phyloP scores from a whole-genome alignment of 177 flowering plant species.

The Telopea speciosissima region DNA sequence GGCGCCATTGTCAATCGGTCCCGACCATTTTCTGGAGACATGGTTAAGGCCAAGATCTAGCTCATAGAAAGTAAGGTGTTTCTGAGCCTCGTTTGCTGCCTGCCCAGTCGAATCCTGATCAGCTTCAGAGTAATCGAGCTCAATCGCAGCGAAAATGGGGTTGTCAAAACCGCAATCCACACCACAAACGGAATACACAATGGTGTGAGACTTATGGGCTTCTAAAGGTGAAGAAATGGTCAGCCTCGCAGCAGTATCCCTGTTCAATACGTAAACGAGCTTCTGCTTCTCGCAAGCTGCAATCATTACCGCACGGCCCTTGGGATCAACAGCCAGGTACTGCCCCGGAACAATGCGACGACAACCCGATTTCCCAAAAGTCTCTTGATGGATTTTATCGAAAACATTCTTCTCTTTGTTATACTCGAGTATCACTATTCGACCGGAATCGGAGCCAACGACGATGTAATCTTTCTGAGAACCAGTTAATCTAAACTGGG shows the following conservation, averaged over 20 bases:
- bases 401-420: constrained; percentile 81
- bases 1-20: constrained; percentile 93
- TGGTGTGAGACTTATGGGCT: constrained; percentile 91
- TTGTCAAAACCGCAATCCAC: constrained; percentile 99
- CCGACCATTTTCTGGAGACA: constrained; percentile 97
- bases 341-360: constrained; percentile 97
- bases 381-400: constrained; percentile 92
- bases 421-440: constrained; percentile 87
- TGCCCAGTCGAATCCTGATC: constrained; percentile 94
- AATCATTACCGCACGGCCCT: constrained; percentile 94
- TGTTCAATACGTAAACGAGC: constrained; percentile 91
- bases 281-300: constrained; percentile 98
- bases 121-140: constrained; percentile 95
- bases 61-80: constrained; percentile 90
- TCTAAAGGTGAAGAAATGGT: constrained; percentile 93
- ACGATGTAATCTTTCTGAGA: constrained; percentile 92
- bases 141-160: constrained; percentile 93
- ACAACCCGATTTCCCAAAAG: constrained; percentile 94
- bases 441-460: constrained; percentile 96
- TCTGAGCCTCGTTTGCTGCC: constrained; percentile 92
- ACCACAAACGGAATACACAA: constrained; percentile 74
- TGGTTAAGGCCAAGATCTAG: constrained; percentile 96
- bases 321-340: constrained; percentile 85
- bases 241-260: constrained; percentile 88
- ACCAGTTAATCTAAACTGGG: constrained; percentile 88